Evolutionary conservation across 345 rosid genomes (phyloP), one percentile per base, ranked within the genome.

Genomic region (Salix exigua): DNA sequence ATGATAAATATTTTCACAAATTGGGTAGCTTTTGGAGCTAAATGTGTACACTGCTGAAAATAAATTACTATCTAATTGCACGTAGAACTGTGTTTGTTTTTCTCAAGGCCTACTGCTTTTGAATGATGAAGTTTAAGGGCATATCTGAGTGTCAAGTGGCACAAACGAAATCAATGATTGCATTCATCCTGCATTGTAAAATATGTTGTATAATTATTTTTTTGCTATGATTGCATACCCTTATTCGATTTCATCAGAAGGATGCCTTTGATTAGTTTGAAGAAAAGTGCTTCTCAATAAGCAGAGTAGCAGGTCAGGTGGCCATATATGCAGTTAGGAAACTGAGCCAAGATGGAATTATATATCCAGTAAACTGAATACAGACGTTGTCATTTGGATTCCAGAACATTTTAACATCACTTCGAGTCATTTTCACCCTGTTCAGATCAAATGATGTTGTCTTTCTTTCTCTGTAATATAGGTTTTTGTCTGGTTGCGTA

Each of bases 311-410:
- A 38, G 44, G 53, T 60, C 68, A 71, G 77, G 51, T 71, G 72
- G 66, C 74, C 61, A 53, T 74, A 72, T 31, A 11, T 75, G 72
- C 66, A 61, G 33, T 21, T 13, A 48, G 21, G 83, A 58, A 64
- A 13, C 12, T 46, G 50, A 23, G 58, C 46, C 46, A 23, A 25
- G n/a, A 12, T 16, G 53, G 19, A 33, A 23, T 6, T 51, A 37
- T 31, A 26, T 73, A 28, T 64, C 33, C 26, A 10, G 12, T 48
- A 16, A 30, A 13, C 5, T 14, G 28, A 18, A 21, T 19, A 28
- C 33, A 11, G 30, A 8, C 26, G 19, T 4, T 46, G 25, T 6
- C 46, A 64, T 50, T 33, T 21, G 14, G 8, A 12, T 77, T 44
- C 33, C 74, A 30, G 25, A 68, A 60, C 64, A 12, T 42, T 48